Conservation (phyloP, 1,139 yeast species). For the Candida frijolesensis region DNA sequence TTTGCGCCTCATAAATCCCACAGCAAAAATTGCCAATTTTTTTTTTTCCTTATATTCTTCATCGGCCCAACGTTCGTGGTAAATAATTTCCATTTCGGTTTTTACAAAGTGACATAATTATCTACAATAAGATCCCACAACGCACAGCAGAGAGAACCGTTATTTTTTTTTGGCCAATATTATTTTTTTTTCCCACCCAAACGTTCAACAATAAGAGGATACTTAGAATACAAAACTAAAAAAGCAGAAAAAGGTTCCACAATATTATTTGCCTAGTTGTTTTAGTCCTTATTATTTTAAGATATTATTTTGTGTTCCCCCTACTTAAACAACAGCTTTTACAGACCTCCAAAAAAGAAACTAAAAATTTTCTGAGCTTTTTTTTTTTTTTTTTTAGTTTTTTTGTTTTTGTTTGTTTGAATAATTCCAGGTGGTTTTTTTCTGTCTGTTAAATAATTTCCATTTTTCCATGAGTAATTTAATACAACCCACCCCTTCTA, state of each 20-base stretch:
- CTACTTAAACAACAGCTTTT: neutral
- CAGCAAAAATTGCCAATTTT: neutral
- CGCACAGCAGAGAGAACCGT: too few relatives aligned
- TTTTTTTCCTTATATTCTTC: neutral
- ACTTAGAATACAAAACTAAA: neutral
- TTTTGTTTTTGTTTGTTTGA: neutral
- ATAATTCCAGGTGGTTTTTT: constrained; percentile 1
- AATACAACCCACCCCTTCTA: constrained; percentile 3
- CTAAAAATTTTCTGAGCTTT: neutral
- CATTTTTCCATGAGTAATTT: constrained; percentile 6
- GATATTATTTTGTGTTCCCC: neutral
- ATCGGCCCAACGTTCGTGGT: neutral
- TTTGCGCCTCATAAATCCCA: neutral
- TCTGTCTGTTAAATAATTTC: neutral
- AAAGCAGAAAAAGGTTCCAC: neutral
- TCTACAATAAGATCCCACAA: neutral
- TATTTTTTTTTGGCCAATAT: neutral
- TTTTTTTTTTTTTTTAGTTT: neutral
- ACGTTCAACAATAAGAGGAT: too few relatives aligned
- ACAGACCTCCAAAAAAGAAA: constrained; percentile 1
- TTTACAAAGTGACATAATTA: neutral
- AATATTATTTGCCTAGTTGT: neutral
- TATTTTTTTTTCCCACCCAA: neutral
- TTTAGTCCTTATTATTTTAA: neutral
- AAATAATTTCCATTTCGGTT: neutral